These are phyloP conservation scores for Dalechampia spathulata DNA, from an alignment of 441 rosid species.

Conservation along the genomic window DNA sequence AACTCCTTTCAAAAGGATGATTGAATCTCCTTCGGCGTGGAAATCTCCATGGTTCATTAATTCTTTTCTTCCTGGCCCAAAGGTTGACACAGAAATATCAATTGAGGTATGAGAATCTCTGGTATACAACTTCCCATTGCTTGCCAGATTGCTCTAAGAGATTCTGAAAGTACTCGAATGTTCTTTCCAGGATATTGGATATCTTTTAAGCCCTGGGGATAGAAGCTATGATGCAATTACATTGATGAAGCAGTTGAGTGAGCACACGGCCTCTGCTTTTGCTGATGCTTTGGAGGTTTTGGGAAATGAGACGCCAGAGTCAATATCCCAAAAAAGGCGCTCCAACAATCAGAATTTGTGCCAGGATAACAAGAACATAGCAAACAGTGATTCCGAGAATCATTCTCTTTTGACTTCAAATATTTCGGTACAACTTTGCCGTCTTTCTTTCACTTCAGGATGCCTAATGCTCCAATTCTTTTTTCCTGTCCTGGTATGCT, in stretches of 20 bases:
- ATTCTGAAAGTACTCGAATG: not conserved
- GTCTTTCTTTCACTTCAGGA: no score
- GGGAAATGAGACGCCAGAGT: constrained; percentile 74
- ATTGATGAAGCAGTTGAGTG: constrained; percentile 85
- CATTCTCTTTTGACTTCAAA: constrained; percentile 40
- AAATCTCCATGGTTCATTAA: constrained; percentile 94
- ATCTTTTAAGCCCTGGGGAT: constrained; percentile 78
- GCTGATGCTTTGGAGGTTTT: constrained; percentile 89
- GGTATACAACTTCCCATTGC: no score
- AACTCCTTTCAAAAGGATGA: no score
- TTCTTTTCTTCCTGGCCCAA: constrained; percentile 76
- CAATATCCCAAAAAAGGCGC: constrained; percentile 40
- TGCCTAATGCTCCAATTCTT: no score
- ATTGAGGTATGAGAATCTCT: constrained; percentile 51
- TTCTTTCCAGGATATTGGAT: constrained; percentile 75
- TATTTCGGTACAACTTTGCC: constrained; percentile 34
- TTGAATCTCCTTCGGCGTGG: constrained; percentile 99
- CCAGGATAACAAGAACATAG: constrained; percentile 32
- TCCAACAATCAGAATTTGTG: constrained; percentile 23
- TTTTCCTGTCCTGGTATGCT: no score
- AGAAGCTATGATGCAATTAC: constrained; percentile 89
- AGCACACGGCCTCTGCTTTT: constrained; percentile 76
- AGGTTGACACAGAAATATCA: constrained; percentile 76
- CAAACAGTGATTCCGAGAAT: constrained; percentile 31
- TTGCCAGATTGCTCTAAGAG: no score